phyloP scores from a whole-genome alignment of 495 filamentous ascomycete genomes.

The Cercophora sp. region DNA sequence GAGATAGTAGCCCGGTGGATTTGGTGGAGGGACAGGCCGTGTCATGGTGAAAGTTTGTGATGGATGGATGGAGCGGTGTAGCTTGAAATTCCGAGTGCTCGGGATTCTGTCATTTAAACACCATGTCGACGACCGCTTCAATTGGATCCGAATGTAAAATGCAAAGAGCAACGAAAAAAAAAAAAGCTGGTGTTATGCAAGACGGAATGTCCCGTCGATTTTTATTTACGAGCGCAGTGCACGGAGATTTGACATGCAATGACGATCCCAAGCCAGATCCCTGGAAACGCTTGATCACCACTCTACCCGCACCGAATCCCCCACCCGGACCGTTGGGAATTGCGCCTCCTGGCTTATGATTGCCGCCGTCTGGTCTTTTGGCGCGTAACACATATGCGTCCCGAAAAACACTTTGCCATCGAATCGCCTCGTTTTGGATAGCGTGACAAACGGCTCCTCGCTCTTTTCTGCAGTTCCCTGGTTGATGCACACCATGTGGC shows the following conservation, averaged over 20 bases:
- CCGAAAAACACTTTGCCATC: constrained; percentile 85
- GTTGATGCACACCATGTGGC: constrained; percentile 94
- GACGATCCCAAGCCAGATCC: not conserved
- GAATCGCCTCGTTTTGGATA: constrained; percentile 78
- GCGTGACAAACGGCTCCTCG: constrained; percentile 82
- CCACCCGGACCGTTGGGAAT: constrained; percentile 53
- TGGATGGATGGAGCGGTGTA: not conserved
- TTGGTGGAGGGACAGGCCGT: not conserved
- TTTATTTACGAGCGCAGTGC: too few relatives aligned
- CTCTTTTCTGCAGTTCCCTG: constrained; percentile 73
- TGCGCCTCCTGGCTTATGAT: constrained; percentile 29
- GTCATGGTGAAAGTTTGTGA: not conserved
- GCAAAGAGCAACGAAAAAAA: not conserved
- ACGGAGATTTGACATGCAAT: not conserved
- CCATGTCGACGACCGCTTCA: too few relatives aligned
- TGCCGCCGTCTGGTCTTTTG: constrained; percentile 12
- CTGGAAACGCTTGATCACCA: constrained; percentile 4
- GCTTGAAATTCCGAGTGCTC: not conserved
- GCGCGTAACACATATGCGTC: constrained; percentile 60
- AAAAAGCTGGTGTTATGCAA: too few relatives aligned
- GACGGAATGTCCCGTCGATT: too few relatives aligned
- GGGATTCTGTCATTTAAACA: too few relatives aligned
- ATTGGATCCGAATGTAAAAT: too few relatives aligned
- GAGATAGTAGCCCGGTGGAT: constrained; percentile 14
- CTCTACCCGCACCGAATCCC: constrained; percentile 44